A percentile compares a stretch with the other conserved stretches of the same genome.
Evolutionary conservation across 1,284 basidiomycete species (phyloP).

Genomic region (Tetrapyrgos nigripes): DNA sequence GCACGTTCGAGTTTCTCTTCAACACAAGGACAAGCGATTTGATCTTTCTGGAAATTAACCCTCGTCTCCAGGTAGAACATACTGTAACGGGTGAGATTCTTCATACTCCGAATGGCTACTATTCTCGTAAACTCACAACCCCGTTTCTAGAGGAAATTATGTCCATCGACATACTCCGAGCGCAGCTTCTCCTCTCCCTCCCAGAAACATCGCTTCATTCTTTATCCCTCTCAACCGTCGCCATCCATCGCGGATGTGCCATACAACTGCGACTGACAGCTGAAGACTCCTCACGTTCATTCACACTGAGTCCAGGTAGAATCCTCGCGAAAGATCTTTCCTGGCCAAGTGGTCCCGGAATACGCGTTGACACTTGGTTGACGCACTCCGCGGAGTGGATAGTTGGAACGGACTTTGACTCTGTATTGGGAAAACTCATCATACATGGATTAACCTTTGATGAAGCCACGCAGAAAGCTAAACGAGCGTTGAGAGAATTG

Average conservation of each 20-base stretch:
- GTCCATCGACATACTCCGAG: slow-evolving; percentile 42
- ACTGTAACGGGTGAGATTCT: slow-evolving; percentile 43
- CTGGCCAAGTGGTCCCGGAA: slow-evolving; percentile 45
- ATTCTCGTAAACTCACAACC: background rate
- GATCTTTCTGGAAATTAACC: slow-evolving; percentile 45
- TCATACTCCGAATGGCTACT: too few species aligned
- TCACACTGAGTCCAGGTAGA: slow-evolving; percentile 41
- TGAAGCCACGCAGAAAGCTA: slow-evolving; percentile 38
- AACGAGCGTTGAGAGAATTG: slow-evolving; percentile 38
- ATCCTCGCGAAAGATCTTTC: slow-evolving; percentile 32
- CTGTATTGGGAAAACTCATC: slow-evolving; percentile 47
- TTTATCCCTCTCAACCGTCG: slow-evolving; percentile 20
- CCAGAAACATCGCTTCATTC: slow-evolving; percentile 27
- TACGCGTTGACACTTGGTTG: slow-evolving; percentile 49
- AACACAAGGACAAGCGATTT: slow-evolving; percentile 34
- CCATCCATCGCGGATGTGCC: slow-evolving; percentile 29
- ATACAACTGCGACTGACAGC: slow-evolving; percentile 47
- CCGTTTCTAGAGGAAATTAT: slow-evolving; percentile 48
- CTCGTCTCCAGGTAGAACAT: slow-evolving; percentile 47
- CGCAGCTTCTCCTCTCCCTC: slow-evolving; percentile 41
- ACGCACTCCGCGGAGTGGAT: slow-evolving; percentile 30
- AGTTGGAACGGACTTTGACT: slow-evolving; percentile 46
- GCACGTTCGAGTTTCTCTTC: slow-evolving; percentile 43
- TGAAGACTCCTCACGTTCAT: slow-evolving; percentile 41
- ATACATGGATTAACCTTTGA: slow-evolving; percentile 37